Conservation (phyloP, 495 filamentous ascomycete genomes). For the Penicillium crystallinum region DNA sequence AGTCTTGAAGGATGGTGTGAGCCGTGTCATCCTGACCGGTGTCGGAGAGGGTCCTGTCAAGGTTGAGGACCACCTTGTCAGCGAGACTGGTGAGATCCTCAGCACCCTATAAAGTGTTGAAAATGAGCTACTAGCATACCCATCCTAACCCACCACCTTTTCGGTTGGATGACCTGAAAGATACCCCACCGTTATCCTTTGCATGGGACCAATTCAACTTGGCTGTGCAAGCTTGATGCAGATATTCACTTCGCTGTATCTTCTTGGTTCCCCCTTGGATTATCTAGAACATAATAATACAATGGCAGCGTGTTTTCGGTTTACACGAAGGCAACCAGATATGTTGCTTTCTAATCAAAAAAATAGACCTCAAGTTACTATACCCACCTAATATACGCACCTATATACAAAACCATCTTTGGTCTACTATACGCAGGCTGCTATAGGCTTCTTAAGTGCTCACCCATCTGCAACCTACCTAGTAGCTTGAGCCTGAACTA, state of each 20-base stretch:
- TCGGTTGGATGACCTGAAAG: constrained; percentile 12
- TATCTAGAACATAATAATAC: constrained; percentile 17
- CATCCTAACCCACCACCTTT: constrained; percentile 3
- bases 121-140: constrained; percentile 11
- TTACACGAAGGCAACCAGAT: background rate
- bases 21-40: constrained; percentile 80
- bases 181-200: constrained; percentile 20
- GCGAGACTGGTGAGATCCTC: constrained; percentile 58
- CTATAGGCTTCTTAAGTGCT: no score
- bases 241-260: constrained; percentile 16
- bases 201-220: constrained; percentile 8
- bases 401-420: no score
- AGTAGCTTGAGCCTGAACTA: no score
- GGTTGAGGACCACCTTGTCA: constrained; percentile 72
- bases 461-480: no score
- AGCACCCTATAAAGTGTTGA: constrained; percentile 17
- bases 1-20: constrained; percentile 70
- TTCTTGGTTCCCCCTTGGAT: background rate
- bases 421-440: no score
- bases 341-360: background rate
- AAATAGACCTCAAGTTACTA: no score
- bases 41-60: constrained; percentile 86
- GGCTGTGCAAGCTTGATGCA: constrained; percentile 15
- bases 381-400: no score
- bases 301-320: background rate